Evolutionary conservation across 2,329 filamentous ascomycete genomes (phyloP).

Genomic region (Aspergillus intermedius): DNA sequence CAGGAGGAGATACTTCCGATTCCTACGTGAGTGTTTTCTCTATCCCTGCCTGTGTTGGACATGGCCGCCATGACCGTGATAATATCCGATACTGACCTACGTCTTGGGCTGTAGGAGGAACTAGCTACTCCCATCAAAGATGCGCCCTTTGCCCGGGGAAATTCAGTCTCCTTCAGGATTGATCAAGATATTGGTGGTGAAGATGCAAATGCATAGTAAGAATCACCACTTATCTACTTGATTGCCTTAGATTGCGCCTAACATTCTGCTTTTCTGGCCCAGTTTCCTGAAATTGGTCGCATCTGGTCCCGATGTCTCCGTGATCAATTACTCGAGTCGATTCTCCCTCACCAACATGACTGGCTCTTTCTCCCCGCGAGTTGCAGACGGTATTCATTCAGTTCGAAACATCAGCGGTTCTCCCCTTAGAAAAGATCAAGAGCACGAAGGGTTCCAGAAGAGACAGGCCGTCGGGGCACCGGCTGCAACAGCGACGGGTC

Average conservation of each 20-base stretch:
- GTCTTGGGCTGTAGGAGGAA: slow-evolving; percentile 30
- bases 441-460: slow-evolving; percentile 23
- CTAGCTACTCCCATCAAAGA: slow-evolving; percentile 34
- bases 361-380: slow-evolving; percentile 46
- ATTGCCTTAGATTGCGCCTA: neutral
- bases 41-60: slow-evolving; percentile 1
- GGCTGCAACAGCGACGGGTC: neutral
- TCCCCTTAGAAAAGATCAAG: slow-evolving; percentile 14
- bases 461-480: slow-evolving; percentile 18
- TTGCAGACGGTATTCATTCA: slow-evolving; percentile 29
- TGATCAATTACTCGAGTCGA: slow-evolving; percentile 55
- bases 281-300: slow-evolving; percentile 57
- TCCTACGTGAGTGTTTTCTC: slow-evolving; percentile 36
- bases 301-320: slow-evolving; percentile 46
- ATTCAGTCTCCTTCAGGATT: slow-evolving; percentile 41
- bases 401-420: slow-evolving; percentile 24
- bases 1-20: slow-evolving; percentile 50
- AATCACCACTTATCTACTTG: neutral
- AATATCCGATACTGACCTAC: neutral
- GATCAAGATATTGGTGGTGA: slow-evolving; percentile 38
- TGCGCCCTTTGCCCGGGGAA: slow-evolving; percentile 34
- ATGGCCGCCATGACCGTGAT: neutral
- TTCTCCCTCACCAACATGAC: slow-evolving; percentile 62
- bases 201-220: slow-evolving; percentile 53
- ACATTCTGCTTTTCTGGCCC: slow-evolving; percentile 2